Conservation (phyloP, 2,329 filamentous ascomycete genomes). For the Aureobasidium sp. region DNA sequence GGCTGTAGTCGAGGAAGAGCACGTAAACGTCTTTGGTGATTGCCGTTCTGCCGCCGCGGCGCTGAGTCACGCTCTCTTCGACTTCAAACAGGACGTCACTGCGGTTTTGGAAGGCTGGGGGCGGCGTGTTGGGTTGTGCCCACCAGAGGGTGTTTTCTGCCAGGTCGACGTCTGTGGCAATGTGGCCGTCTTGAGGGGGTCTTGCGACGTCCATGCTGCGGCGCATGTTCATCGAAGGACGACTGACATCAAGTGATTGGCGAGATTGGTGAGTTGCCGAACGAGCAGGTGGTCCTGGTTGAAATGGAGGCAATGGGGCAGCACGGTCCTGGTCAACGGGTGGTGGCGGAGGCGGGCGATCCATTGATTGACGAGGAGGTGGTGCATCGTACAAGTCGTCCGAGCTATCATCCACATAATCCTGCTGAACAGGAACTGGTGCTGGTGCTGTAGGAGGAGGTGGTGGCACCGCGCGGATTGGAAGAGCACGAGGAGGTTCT, state of each 20-base stretch:
- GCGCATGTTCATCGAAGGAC: conserved; percentile 42
- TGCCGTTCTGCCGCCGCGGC: conserved; percentile 60
- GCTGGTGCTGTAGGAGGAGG: conserved; percentile 28
- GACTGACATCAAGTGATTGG: conserved; percentile 50
- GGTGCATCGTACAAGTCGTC: conserved; percentile 42
- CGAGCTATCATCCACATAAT: conserved; percentile 29
- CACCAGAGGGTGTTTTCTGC: conserved; percentile 73
- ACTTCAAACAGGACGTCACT: conserved; percentile 76
- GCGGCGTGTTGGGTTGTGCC: conserved; percentile 69
- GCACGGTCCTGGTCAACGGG: conserved; percentile 21
- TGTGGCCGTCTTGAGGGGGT: conserved; percentile 66
- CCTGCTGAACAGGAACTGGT: conserved; percentile 26
- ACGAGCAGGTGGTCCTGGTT: conserved; percentile 30
- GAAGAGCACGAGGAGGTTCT: conserved; percentile 12
- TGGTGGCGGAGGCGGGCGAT: conserved; percentile 26
- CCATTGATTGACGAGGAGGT: conserved; percentile 29
- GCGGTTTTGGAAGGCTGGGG: conserved; percentile 72
- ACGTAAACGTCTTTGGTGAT: conserved; percentile 76
- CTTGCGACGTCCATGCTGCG: conserved; percentile 68
- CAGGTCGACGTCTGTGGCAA: conserved; percentile 81
- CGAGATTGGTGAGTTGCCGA: conserved; percentile 6
- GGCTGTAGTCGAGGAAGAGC: conserved; percentile 93
- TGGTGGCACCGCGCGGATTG: conserved; percentile 19
- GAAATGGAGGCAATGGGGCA: conserved; percentile 30
- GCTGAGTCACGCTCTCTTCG: conserved; percentile 64